Conservation (phyloP, 768 basidiomycete species). For the Strobilomyces echinocephalus region DNA sequence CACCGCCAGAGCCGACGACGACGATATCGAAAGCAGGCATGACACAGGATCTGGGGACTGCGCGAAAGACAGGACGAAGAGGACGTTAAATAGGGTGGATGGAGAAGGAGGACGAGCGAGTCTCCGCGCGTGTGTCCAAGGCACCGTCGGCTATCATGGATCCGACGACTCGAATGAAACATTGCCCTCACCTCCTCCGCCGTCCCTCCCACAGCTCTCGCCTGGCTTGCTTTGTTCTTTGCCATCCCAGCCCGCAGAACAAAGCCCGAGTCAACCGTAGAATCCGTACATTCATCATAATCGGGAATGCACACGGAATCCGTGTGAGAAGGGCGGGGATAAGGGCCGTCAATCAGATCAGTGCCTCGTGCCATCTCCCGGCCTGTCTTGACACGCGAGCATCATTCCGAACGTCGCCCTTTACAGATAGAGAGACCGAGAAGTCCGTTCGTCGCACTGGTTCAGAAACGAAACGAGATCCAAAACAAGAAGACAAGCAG, state of each 20-base stretch:
- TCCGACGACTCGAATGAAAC: background rate
- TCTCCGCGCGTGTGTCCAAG: slow-evolving; percentile 8
- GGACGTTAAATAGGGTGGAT: background rate
- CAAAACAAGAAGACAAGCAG: background rate
- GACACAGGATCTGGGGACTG: background rate
- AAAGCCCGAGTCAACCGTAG: background rate
- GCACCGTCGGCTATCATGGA: slow-evolving; percentile 22
- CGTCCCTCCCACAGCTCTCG: slow-evolving; percentile 6
- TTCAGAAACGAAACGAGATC: background rate
- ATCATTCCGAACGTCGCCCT: background rate
- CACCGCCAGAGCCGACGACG: slow-evolving; percentile 82
- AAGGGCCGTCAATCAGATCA: background rate
- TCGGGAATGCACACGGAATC: background rate
- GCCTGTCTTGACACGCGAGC: slow-evolving; percentile 3
- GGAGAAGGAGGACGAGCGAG: background rate
- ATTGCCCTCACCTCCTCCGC: background rate
- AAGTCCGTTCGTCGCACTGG: slow-evolving; percentile 14
- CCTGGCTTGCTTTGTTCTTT: background rate
- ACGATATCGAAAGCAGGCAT: slow-evolving; percentile 65
- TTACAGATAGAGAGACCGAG: slow-evolving; percentile 8
- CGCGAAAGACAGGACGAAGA: too few relatives aligned
- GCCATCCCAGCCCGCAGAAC: slow-evolving; percentile 2
- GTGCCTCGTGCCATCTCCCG: background rate
- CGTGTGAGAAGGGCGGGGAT: slow-evolving; percentile 11
- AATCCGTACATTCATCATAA: slow-evolving; percentile 11